These are phyloP conservation scores for Cryptococcus sp. DNA, from an alignment of 1,284 basidiomycete species.

Conservation along the genomic window DNA sequence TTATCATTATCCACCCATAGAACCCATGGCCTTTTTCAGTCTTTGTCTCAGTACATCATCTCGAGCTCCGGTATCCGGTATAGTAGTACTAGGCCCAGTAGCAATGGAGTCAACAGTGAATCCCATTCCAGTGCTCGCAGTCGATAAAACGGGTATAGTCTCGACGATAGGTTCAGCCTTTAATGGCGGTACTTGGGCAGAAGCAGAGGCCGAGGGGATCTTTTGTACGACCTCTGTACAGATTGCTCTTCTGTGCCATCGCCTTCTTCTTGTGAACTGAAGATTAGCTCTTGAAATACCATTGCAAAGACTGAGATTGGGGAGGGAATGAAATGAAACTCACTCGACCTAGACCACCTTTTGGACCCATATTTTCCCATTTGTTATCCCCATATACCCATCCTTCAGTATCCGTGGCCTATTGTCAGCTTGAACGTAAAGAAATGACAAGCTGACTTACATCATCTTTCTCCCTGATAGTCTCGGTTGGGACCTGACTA, in stretches of 20 bases:
- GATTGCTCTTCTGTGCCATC: constrained; percentile 78
- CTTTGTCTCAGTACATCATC: constrained; percentile 44
- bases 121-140: neutral
- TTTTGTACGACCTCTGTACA: constrained; percentile 66
- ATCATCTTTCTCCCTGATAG: constrained; percentile 30
- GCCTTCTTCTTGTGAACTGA: constrained; percentile 73
- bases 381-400: constrained; percentile 96
- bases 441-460: constrained; percentile 9
- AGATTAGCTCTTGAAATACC: constrained; percentile 1
- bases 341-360: constrained; percentile 79
- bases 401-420: constrained; percentile 75
- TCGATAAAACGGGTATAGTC: constrained; percentile 7
- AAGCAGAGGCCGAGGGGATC: constrained; percentile 14
- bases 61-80: constrained; percentile 25
- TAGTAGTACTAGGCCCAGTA: constrained; percentile 4
- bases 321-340: constrained; percentile 16
- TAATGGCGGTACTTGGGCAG: constrained; percentile 2
- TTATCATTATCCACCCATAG: constrained; percentile 29
- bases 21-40: constrained; percentile 48
- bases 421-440: neutral
- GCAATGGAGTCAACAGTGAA: constrained; percentile 2
- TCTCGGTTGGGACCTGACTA: constrained; percentile 14
- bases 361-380: constrained; percentile 75
- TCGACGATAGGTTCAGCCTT: constrained; percentile 5
- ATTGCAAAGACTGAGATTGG: too few relatives aligned